Evolutionary conservation across 495 filamentous ascomycete species (phyloP).

Genomic region (Aspergillus coremiiformis): DNA sequence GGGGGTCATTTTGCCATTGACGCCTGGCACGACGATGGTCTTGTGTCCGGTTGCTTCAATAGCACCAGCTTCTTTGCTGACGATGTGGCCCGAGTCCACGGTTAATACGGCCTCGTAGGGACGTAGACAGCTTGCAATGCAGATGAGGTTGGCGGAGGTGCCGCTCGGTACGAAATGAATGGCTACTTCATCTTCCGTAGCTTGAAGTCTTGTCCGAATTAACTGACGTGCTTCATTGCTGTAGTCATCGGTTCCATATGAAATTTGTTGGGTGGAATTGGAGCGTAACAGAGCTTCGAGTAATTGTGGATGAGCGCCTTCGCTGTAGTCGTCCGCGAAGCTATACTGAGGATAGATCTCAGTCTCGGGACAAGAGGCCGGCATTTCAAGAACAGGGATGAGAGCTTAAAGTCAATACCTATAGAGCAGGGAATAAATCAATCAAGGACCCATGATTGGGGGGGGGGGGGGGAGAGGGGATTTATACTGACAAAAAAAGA

Average conservation of each 20-base stretch:
- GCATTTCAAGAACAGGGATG: neutral
- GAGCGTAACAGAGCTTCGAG: constrained; percentile 34
- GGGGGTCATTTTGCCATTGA: constrained; percentile 36
- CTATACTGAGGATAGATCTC: constrained; percentile 20
- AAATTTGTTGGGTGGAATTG: constrained; percentile 33
- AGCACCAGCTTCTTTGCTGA: constrained; percentile 38
- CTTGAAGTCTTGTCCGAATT: constrained; percentile 24
- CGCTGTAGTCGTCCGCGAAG: constrained; percentile 42
- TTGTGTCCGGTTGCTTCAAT: constrained; percentile 43
- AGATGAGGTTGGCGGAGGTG: constrained; percentile 39
- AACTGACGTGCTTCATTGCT: constrained; percentile 22
- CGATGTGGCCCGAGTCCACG: constrained; percentile 35
- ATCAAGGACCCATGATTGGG: too few species aligned
- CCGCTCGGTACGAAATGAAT: constrained; percentile 42
- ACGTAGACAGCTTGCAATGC: constrained; percentile 37
- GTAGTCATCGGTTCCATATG: constrained; percentile 37
- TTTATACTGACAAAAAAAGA: neutral
- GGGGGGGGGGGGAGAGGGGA: neutral
- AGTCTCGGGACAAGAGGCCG: neutral
- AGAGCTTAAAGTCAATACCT: neutral
- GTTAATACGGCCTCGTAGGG: constrained; percentile 40
- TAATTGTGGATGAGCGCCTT: constrained; percentile 39
- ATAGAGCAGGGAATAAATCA: neutral
- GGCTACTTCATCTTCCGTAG: constrained; percentile 31
- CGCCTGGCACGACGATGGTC: constrained; percentile 32